phyloP scores from a whole-genome alignment of 345 rosid species.

The Gossypium herbaceum region DNA sequence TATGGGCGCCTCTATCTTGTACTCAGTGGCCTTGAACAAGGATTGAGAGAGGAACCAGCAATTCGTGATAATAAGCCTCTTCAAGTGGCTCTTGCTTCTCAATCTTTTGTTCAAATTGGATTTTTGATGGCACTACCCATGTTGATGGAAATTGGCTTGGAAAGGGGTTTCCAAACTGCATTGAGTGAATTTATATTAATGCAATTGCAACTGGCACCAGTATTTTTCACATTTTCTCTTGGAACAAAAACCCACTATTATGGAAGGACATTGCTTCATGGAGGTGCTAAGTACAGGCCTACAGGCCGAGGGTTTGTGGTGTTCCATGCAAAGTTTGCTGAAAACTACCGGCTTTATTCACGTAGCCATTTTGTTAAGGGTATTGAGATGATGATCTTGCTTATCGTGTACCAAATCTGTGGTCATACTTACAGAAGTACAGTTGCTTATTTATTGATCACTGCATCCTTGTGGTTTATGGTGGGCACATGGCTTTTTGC shows the following conservation, averaged over 20 bases:
- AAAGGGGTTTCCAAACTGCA: constrained; percentile 93
- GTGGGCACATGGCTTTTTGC: constrained; percentile 99
- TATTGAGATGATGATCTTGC: constrained; percentile 92
- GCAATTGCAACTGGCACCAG: constrained; percentile 96
- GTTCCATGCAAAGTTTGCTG: constrained; percentile 99
- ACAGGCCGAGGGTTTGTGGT: constrained; percentile 99
- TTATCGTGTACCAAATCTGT: constrained; percentile 79
- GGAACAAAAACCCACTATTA: constrained; percentile 98
- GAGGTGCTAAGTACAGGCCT: constrained; percentile 93
- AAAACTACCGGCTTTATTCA: constrained; percentile 92
- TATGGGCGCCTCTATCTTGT: constrained; percentile 99
- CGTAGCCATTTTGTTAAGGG: constrained; percentile 99
- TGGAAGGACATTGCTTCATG: constrained; percentile 95
- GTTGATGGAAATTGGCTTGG: constrained; percentile 99
- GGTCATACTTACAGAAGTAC: constrained; percentile 82
- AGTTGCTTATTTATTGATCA: constrained; percentile 81
- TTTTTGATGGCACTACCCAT: constrained; percentile 94
- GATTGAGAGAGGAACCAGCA: constrained; percentile 60
- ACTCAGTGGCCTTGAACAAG: constrained; percentile 91
- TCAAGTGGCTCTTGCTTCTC: constrained; percentile 98
- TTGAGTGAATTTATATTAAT: constrained; percentile 89
- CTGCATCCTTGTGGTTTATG: constrained; percentile 98
- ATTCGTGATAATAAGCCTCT: constrained; percentile 90
- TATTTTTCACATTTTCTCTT: constrained; percentile 96
- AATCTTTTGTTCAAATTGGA: constrained; percentile 96